phyloP scores from a whole-genome alignment of 2,329 filamentous ascomycete species.

The Fusarium fujikuroi region DNA sequence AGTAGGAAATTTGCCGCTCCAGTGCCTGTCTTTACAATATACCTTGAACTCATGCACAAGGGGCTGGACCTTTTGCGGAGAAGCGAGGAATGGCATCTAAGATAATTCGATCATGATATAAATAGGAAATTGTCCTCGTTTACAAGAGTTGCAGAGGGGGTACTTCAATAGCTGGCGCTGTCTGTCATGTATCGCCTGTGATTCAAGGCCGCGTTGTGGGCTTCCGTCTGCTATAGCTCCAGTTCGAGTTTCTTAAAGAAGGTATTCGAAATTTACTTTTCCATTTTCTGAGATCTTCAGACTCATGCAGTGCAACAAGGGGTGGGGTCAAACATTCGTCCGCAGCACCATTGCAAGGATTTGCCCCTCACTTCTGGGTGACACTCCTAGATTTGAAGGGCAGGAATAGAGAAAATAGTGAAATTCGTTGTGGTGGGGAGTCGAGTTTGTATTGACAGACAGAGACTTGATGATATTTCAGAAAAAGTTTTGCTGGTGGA shows the following conservation, averaged over 20 bases:
- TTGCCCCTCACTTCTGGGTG: not conserved
- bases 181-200: not conserved
- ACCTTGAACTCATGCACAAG: too few species aligned
- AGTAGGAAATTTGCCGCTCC: not conserved
- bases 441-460: not conserved
- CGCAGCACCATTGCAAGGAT: not conserved
- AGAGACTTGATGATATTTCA: too few species aligned
- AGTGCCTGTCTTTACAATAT: not conserved
- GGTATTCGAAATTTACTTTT: not conserved
- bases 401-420: not conserved
- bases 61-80: not conserved
- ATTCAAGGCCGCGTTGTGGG: not conserved
- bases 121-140: not conserved
- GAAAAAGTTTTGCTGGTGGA: too few species aligned
- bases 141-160: not conserved
- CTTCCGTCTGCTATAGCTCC: not conserved
- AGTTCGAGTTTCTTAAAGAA: not conserved
- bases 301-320: not conserved
- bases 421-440: fast-evolving
- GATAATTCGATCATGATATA: fast-evolving
- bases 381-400: not conserved
- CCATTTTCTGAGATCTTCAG: not conserved
- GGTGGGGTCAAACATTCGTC: not conserved
- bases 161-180: not conserved
- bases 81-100: not conserved